phyloP scores from a whole-genome alignment of 2,329 filamentous ascomycete genomes.

The Fusarium veterinarium region DNA sequence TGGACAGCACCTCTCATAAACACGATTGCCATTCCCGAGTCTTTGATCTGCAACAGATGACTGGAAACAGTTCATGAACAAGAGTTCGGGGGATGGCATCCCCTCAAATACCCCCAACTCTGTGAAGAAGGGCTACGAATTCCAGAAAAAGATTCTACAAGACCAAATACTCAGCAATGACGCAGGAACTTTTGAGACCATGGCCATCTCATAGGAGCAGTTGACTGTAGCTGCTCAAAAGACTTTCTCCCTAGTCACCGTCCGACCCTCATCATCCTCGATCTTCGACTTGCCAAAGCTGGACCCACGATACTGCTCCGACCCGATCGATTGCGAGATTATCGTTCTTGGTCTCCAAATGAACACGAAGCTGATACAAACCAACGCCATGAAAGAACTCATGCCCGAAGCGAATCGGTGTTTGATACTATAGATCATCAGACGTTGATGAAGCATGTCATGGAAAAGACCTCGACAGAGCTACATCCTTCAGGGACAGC shows the following conservation, averaged over 20 bases:
- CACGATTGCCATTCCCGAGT: conserved; percentile 12
- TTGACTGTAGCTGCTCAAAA: conserved; percentile 26
- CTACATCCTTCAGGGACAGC: conserved; percentile 16
- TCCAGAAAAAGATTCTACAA: conserved; percentile 10
- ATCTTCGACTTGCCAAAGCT: conserved; percentile 13
- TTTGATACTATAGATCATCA: conserved; percentile 12
- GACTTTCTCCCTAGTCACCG: conserved; percentile 20
- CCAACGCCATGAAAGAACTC: conserved; percentile 14
- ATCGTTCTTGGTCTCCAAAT: conserved; percentile 25
- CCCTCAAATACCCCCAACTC: not conserved
- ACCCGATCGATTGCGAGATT: conserved; percentile 22
- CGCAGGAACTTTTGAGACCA: conserved; percentile 19
- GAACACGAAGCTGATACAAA: conserved; percentile 16
- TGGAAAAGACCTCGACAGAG: conserved; percentile 6
- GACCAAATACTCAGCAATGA: conserved; percentile 9
- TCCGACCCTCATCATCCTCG: not conserved
- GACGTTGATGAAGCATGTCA: not conserved
- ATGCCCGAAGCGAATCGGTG: conserved; percentile 3
- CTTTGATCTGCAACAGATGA: conserved; percentile 3
- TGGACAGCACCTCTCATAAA: conserved; percentile 29
- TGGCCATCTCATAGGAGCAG: conserved; percentile 19
- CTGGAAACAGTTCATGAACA: conserved; percentile 4
- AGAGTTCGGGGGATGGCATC: not conserved
- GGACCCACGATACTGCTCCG: conserved; percentile 26
- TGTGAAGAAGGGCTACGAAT: conserved; percentile 12